phyloP scores from a whole-genome alignment of 2,329 filamentous ascomycete species.

The Penicillium sp. region DNA sequence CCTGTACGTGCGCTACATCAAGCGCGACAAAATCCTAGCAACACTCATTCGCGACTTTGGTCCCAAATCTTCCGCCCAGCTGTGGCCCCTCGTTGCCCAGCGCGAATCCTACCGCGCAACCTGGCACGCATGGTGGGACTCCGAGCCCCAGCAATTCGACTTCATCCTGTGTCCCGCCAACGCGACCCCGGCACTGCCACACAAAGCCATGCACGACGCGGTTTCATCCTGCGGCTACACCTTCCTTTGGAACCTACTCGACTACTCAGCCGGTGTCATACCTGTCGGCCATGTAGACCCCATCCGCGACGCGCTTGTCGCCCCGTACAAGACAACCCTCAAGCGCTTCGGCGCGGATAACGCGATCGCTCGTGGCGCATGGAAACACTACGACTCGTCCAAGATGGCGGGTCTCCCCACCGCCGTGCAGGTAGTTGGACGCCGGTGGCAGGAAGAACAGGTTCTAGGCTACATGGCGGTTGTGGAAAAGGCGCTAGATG shows the following conservation, averaged over 20 bases:
- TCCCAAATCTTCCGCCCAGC: slow-evolving; percentile 70
- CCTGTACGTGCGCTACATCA: slow-evolving; percentile 82
- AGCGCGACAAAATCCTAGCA: slow-evolving; percentile 73
- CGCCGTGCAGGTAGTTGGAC: slow-evolving; percentile 78
- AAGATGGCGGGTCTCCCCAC: slow-evolving; percentile 88
- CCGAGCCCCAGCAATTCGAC: slow-evolving; percentile 67
- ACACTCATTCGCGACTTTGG: slow-evolving; percentile 71
- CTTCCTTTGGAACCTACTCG: slow-evolving; percentile 89
- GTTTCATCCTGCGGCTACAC: slow-evolving; percentile 89
- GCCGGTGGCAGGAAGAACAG: slow-evolving; percentile 81
- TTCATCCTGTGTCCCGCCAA: slow-evolving; percentile 82
- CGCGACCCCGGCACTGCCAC: slow-evolving; percentile 83
- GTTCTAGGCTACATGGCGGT: slow-evolving; percentile 76
- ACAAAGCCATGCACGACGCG: slow-evolving; percentile 80
- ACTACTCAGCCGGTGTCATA: slow-evolving; percentile 79
- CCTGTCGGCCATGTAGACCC: slow-evolving; percentile 81
- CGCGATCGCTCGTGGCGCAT: slow-evolving; percentile 76
- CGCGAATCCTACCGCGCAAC: slow-evolving; percentile 73
- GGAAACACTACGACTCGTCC: slow-evolving; percentile 77
- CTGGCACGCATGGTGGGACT: slow-evolving; percentile 86
- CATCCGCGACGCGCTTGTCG: slow-evolving; percentile 63
- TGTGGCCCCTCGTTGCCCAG: slow-evolving; percentile 76
- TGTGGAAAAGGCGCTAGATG: slow-evolving; percentile 70
- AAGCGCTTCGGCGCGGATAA: slow-evolving; percentile 58
- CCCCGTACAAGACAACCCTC: slow-evolving; percentile 45